Evolutionary conservation across 2,329 filamentous ascomycete species (phyloP).

Genomic region (Verticillium nonalfalfae): DNA sequence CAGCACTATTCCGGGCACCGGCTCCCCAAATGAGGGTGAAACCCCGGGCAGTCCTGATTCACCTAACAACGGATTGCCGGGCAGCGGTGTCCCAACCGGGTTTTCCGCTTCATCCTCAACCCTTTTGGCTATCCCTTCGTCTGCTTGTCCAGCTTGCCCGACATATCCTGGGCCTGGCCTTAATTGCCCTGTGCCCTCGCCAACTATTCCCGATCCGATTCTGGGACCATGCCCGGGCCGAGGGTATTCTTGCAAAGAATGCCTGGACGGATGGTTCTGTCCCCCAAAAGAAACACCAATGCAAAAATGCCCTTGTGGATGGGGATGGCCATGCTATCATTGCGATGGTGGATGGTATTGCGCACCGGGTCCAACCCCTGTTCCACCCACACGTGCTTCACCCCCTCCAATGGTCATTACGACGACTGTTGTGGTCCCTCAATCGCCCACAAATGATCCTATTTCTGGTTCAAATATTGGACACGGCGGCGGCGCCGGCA

Average conservation of each 20-base stretch:
- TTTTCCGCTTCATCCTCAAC: not conserved
- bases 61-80: not conserved
- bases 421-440: not conserved
- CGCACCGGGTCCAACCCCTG: slow-evolving; percentile 5
- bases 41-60: not conserved
- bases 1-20: not conserved
- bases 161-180: slow-evolving; percentile 10
- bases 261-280: slow-evolving; percentile 23
- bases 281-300: slow-evolving; percentile 23
- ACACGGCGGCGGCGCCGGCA: not conserved
- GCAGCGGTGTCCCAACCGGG: not conserved
- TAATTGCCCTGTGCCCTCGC: not conserved
- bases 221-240: slow-evolving; percentile 15
- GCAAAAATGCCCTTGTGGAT: slow-evolving; percentile 18
- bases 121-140: not conserved
- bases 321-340: slow-evolving; percentile 24
- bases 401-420: not conserved
- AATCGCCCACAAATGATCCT: not conserved
- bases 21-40: not conserved
- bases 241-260: slow-evolving; percentile 21
- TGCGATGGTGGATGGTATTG: slow-evolving; percentile 22
- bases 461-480: not conserved
- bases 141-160: slow-evolving; percentile 12
- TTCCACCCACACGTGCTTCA: not conserved
- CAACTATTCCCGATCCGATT: not conserved